Evolutionary conservation across 345 rosid genomes (phyloP).

Genomic region (Gossypium bickii): DNA sequence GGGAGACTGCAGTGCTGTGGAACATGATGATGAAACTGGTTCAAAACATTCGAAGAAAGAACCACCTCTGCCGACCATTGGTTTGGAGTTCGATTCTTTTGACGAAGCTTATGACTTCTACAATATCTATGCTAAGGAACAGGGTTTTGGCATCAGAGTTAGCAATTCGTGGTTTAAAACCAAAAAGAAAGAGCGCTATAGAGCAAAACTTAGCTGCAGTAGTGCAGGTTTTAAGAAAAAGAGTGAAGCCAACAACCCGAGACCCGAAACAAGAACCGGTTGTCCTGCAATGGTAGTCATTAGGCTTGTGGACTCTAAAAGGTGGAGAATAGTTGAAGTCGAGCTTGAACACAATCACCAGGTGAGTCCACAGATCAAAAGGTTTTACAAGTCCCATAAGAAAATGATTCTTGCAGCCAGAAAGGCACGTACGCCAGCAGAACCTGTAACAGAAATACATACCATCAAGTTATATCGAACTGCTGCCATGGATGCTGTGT

Average conservation of each 20-base stretch:
- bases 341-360: slow-evolving; percentile 47
- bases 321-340: slow-evolving; percentile 47
- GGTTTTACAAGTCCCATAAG: slow-evolving; percentile 44
- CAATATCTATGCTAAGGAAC: slow-evolving; percentile 43
- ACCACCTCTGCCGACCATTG: slow-evolving; percentile 31
- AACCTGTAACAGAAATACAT: slow-evolving; percentile 42
- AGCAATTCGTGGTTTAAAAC: slow-evolving; percentile 48
- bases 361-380: slow-evolving; percentile 33
- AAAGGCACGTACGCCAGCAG: slow-evolving; percentile 29
- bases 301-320: slow-evolving; percentile 40
- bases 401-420: slow-evolving; percentile 38
- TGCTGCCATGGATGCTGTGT: slow-evolving; percentile 3
- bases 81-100: slow-evolving; percentile 49
- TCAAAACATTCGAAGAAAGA: slow-evolving; percentile 21
- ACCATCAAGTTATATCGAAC: slow-evolving; percentile 42
- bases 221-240: slow-evolving; percentile 52
- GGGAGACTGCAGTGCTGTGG: slow-evolving; percentile 24
- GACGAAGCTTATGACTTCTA: slow-evolving; percentile 45
- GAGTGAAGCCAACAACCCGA: slow-evolving; percentile 48
- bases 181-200: slow-evolving; percentile 40
- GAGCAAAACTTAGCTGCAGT: slow-evolving; percentile 55
- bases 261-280: slow-evolving; percentile 49
- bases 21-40: slow-evolving; percentile 21
- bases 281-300: slow-evolving; percentile 45
- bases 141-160: slow-evolving; percentile 49